Base-by-base conservation (phyloP, 352 stramenopile species). In the Phytophthora foliorum region DNA sequence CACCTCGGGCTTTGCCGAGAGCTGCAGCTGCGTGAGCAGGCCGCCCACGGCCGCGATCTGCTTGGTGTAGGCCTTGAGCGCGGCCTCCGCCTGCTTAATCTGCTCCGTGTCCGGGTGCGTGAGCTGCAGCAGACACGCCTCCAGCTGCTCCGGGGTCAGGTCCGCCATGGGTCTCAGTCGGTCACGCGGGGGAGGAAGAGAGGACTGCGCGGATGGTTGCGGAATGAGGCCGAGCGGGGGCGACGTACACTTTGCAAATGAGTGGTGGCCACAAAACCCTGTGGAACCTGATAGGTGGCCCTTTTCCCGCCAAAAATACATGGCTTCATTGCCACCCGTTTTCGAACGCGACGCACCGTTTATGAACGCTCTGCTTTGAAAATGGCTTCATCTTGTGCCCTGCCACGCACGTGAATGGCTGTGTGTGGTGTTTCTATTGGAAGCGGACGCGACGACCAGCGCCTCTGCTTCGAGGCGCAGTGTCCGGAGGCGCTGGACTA, bases 31-130 rank as follows among this genome's bases (percentile, higher is more conserved):
- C 67, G 90, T 94, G 60, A 98, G 91, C 67, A 98, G 80, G 2
- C 90, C 89, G 51, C 82, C 77, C 29, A 99, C 90, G 24, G 73
- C 93, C 39, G 73, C 76, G 41, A 96, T 74, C 77, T 97, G 84
- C 75, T 98, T 98, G 31, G 98, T 78, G 69, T 98, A 93, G 31
- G 77, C 79, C 82, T 99, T 99, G 57, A 99, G 74, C 19, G 88
- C 81, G 31, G 78, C 74, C 81, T 99, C 97, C 9, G 94, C 96
- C 74, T 98, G 82, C 82, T 98, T 97, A 79, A 99, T 99, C 57
- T 96, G 86, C 72, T 97, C 84, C 46, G 96, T 99, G 81, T 99
- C 92, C 32, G 94, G 94, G 72, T 98, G 82, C 58, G 92, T 98
- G 50, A 99, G 88, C 60, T 95, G 89, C 77, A 93, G 71, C 42